Conservation (phyloP, 192 early-diverging fungal genomes). For the Dispira parvispora region DNA sequence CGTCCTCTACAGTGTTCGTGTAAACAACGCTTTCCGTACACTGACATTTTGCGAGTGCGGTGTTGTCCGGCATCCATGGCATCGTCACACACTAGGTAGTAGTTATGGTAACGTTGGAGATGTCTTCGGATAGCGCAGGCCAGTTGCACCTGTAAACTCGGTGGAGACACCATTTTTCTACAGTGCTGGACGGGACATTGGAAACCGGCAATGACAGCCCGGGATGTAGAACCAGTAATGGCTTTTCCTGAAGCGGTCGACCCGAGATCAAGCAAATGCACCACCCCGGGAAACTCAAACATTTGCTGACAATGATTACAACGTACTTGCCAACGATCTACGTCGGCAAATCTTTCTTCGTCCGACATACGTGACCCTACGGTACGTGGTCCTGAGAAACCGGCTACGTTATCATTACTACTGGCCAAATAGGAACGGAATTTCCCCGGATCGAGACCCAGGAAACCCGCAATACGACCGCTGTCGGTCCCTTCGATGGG, state of each 20-base stretch:
- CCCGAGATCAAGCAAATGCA: slow-evolving; percentile 10
- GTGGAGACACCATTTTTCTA: slow-evolving; percentile 17
- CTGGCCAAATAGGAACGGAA: slow-evolving; percentile 22
- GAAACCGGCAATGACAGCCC: slow-evolving; percentile 15
- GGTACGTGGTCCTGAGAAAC: slow-evolving; percentile 40
- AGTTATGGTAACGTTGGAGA: slow-evolving; percentile 58
- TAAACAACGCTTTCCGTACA: slow-evolving; percentile 52
- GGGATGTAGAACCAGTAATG: not conserved
- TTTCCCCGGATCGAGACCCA: slow-evolving; percentile 63
- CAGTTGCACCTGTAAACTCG: slow-evolving; percentile 46
- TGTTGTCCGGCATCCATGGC: slow-evolving; percentile 35
- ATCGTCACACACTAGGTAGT: slow-evolving; percentile 67
- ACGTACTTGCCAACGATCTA: slow-evolving; percentile 37
- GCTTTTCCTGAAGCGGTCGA: not conserved
- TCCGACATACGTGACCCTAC: slow-evolving; percentile 57
- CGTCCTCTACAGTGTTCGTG: slow-evolving; percentile 46
- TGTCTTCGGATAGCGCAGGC: slow-evolving; percentile 39
- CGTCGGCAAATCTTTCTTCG: slow-evolving; percentile 58
- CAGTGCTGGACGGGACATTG: slow-evolving; percentile 38
- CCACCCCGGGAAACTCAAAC: slow-evolving; percentile 26
- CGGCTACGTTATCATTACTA: slow-evolving; percentile 11
- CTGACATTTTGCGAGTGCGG: slow-evolving; percentile 44
- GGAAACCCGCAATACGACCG: slow-evolving; percentile 54
- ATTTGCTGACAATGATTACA: slow-evolving; percentile 42
- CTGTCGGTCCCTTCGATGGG: slow-evolving; percentile 77